These are phyloP conservation scores for Glycine soja DNA, from an alignment of 306 rosid genomes.

Conservation along the genomic window DNA sequence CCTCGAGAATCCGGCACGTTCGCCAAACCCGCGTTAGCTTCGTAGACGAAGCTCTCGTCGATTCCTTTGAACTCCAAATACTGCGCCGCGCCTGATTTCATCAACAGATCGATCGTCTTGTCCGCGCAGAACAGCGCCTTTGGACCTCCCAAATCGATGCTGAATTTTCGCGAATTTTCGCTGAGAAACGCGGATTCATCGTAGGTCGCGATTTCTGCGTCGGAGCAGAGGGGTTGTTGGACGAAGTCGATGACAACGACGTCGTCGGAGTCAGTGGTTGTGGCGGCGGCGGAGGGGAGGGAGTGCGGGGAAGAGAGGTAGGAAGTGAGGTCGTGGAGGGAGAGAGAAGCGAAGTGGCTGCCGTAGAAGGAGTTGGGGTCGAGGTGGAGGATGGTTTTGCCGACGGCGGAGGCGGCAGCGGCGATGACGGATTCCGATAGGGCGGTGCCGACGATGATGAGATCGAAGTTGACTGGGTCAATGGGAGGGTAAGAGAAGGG, in stretches of 20 bases:
- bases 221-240: conserved; percentile 51
- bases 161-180: conserved; percentile 68
- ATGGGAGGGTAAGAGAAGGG: too few relatives aligned
- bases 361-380: conserved; percentile 75
- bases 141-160: conserved; percentile 79
- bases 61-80: conserved; percentile 81
- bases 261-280: conserved; percentile 42
- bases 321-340: conserved; percentile 64
- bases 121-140: conserved; percentile 70
- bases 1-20: conserved; percentile 88
- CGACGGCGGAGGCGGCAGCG: too few relatives aligned
- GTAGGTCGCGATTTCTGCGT: conserved; percentile 51
- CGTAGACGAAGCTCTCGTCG: conserved; percentile 67
- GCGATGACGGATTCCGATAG: too few relatives aligned
- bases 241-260: conserved; percentile 46
- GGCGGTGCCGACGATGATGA: too few relatives aligned
- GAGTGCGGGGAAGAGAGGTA: conserved; percentile 61
- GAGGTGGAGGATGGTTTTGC: too few relatives aligned
- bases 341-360: conserved; percentile 69
- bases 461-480: too few relatives aligned
- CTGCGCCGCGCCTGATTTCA: conserved; percentile 69
- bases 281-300: conserved; percentile 36
- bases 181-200: conserved; percentile 39
- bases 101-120: conserved; percentile 59
- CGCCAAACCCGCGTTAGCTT: conserved; percentile 59